Evolutionary conservation across 31 red algal species (phyloP), one percentile per base, ranked within the genome.

Genomic region (Odonthalia washingtoniensis): DNA sequence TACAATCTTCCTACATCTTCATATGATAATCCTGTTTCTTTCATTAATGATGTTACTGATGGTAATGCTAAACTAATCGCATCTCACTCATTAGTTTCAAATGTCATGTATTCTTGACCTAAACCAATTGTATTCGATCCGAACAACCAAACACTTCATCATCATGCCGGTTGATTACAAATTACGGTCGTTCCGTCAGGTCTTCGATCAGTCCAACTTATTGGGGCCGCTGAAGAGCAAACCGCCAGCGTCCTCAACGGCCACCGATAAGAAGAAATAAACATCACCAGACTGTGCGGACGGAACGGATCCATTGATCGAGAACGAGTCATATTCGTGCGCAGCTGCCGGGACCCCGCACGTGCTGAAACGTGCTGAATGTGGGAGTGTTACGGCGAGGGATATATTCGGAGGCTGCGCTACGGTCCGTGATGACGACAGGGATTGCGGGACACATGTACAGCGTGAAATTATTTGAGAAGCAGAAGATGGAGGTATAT

Each of bases 401-500:
- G 2, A 86, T 89, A 44, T 94, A 89, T 75, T 75, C 57, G 27
- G 92, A 89, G 27, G 72, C 80, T 32, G 86, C 86, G 0, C 92
- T 86, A 16, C 75, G 92, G 16, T 64, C 85, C 17, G 43, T 94
- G 12, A 43, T 78, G 38, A 86, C 53, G 80, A 94, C 89, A 73
- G 81, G 85, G 26, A 86, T 87, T 28, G 61, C 76, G 27, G 81
- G 79, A 18, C 86, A 89, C 31, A 80, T 94, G 30, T 80, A 65
- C 86, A 79, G 49, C 35, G 75, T 86, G 18, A 75, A 89, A 46
- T 83, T 95, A 26, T 68, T 77, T 62, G 93, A 95, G 37, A 95
- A 95, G 77, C 93, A 95, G 36, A 95, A 95, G 63, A 89, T 95
- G 87, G 65, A 80, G 28, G 38, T 91, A 28, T 95, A 95, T 77